Evolutionary conservation across 768 basidiomycete genomes (phyloP).

Genomic region (Suillus paluster): DNA sequence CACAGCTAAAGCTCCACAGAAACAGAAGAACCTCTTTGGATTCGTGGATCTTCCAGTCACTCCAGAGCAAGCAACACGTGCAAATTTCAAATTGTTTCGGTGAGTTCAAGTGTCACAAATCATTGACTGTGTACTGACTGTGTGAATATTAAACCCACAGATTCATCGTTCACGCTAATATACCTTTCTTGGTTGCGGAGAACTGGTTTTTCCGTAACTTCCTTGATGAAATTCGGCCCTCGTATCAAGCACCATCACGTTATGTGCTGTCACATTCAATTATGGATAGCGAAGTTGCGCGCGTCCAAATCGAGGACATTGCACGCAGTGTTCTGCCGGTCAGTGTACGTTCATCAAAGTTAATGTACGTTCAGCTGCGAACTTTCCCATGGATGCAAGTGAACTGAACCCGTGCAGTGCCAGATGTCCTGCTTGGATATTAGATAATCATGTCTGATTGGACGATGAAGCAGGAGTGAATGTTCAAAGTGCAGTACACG

Average conservation of each 20-base stretch:
- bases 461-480: no score
- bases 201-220: slow-evolving; percentile 28
- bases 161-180: slow-evolving; percentile 28
- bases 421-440: no score
- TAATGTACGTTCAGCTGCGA: no score
- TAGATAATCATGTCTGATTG: no score
- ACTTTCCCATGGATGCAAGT: no score
- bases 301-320: slow-evolving; percentile 25
- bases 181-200: slow-evolving; percentile 24
- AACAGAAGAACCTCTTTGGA: slow-evolving; percentile 1
- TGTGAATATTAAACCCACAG: slow-evolving; percentile 5
- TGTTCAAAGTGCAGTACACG: no score
- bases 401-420: no score
- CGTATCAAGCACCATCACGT: slow-evolving; percentile 25
- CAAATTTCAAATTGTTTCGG: slow-evolving; percentile 9
- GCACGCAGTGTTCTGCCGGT: no score
- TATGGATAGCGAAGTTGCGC: slow-evolving; percentile 25
- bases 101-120: neutral
- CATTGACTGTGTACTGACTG: neutral
- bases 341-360: no score
- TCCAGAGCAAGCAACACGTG: neutral
- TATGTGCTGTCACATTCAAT: slow-evolving; percentile 28
- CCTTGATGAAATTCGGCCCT: slow-evolving; percentile 26
- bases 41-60: slow-evolving; percentile 6
- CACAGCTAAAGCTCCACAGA: no score